Percentiles rank a stretch among this genome's conserved stretches.
These are phyloP conservation scores for Inga laurina DNA, from an alignment of 306 rosid genomes.

Conservation along the genomic window DNA sequence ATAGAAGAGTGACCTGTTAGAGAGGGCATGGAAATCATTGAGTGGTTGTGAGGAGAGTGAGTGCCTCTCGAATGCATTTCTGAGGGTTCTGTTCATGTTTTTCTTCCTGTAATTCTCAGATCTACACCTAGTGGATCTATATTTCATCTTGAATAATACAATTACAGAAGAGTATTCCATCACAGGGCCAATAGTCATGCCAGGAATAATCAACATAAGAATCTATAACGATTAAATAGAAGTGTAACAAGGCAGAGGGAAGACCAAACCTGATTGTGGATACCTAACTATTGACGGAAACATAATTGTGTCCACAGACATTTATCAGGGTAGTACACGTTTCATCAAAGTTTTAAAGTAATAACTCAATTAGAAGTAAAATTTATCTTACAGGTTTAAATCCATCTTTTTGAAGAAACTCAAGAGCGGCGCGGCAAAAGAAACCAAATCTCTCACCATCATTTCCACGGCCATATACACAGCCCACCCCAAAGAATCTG, in stretches of 20 bases:
- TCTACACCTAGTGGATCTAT: too few species aligned
- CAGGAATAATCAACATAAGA: background rate
- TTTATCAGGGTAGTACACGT: constrained; percentile 20
- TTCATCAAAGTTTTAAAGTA: constrained; percentile 7
- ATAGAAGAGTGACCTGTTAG: too few species aligned
- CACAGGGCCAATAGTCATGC: background rate
- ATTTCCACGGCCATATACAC: constrained; percentile 86
- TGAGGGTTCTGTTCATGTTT: too few species aligned
- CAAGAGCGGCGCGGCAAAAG: constrained; percentile 95
- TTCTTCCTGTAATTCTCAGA: too few species aligned
- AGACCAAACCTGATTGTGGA: background rate
- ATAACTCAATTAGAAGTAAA: constrained; percentile 14
- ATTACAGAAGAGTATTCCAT: too few species aligned
- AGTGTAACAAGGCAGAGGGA: background rate
- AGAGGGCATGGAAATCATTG: too few species aligned
- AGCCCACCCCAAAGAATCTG: constrained; percentile 73
- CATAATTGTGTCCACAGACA: background rate
- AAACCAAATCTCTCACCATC: constrained; percentile 92
- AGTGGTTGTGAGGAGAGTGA: too few species aligned
- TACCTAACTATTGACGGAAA: constrained; percentile 4
- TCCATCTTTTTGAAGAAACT: constrained; percentile 82
- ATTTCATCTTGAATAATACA: too few species aligned
- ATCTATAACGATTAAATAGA: background rate
- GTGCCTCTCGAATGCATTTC: too few species aligned
- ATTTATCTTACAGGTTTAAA: constrained; percentile 82